A percentile compares a stretch with the other conserved stretches of the same genome.
These are phyloP conservation scores for Geotrichum reessii DNA, from an alignment of 1,139 yeast genomes.

Conservation along the genomic window DNA sequence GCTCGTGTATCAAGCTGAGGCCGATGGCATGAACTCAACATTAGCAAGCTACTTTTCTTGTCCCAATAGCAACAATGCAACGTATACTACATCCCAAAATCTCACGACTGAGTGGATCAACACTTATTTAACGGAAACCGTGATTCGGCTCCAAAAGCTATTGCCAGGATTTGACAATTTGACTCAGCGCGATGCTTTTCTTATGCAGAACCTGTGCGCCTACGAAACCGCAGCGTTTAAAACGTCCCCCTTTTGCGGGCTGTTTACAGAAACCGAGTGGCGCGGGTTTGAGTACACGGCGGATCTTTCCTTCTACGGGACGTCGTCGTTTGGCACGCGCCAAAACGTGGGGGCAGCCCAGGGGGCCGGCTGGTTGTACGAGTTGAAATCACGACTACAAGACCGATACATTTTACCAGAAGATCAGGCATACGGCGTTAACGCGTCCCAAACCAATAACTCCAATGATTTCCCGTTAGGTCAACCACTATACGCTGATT, in stretches of 20 bases:
- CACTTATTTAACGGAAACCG: conserved; percentile 39
- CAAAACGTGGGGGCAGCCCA: conserved; percentile 37
- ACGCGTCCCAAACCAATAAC: conserved; percentile 33
- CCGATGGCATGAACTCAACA: conserved; percentile 38
- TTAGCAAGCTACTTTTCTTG: conserved; percentile 40
- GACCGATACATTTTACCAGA: conserved; percentile 25
- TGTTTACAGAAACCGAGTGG: conserved; percentile 48
- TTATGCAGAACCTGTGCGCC: conserved; percentile 44
- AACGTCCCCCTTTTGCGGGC: conserved; percentile 44
- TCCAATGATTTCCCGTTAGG: conserved; percentile 37
- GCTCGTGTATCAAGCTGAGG: conserved; percentile 36
- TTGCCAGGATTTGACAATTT: conserved; percentile 42
- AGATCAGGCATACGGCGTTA: conserved; percentile 34
- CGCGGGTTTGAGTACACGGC: conserved; percentile 44
- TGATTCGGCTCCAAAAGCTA: conserved; percentile 39
- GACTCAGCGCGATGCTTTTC: conserved; percentile 38
- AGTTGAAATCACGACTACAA: conserved; percentile 37
- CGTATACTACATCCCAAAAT: conserved; percentile 24
- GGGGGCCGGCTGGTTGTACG: conserved; percentile 42
- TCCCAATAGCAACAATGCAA: conserved; percentile 33
- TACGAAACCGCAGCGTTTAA: conserved; percentile 48
- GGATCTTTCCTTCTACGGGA: conserved; percentile 42
- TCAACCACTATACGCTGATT: conserved; percentile 41
- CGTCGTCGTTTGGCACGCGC: conserved; percentile 35
- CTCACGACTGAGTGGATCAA: conserved; percentile 35